A percentile compares a stretch with the other conserved stretches of the same genome.
Conservation (phyloP, 177 flowering plant genomes). For the Vitis hybrid region DNA sequence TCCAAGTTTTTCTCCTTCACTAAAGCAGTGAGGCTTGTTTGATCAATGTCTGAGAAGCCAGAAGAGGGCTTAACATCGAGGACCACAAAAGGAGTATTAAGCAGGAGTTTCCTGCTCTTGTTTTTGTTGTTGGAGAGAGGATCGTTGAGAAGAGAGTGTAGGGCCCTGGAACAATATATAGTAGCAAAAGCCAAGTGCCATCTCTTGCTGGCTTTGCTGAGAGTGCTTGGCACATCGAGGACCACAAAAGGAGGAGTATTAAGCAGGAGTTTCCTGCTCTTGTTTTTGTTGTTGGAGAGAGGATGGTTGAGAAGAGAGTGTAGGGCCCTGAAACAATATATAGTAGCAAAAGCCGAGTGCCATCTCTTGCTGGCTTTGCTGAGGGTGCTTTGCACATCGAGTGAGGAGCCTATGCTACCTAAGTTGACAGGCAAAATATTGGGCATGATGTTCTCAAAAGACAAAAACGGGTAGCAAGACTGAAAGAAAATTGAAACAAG, state of each 20-base stretch:
- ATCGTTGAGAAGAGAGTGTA: background rate
- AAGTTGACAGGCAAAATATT: background rate
- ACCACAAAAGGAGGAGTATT: slow-evolving; percentile 13
- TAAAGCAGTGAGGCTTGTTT: too few relatives aligned
- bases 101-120: background rate
- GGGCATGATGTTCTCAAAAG: background rate
- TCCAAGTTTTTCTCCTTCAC: too few relatives aligned
- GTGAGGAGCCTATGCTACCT: background rate
- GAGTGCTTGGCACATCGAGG: background rate
- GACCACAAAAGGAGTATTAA: background rate
- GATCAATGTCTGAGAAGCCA: too few relatives aligned
- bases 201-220: background rate
- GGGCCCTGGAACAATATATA: too few relatives aligned
- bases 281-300: background rate
- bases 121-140: background rate
- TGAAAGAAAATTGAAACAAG: too few relatives aligned
- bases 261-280: background rate
- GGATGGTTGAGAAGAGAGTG: slow-evolving; percentile 1
- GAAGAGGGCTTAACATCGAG: too few relatives aligned
- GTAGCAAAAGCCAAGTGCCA: background rate
- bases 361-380: slow-evolving; percentile 25
- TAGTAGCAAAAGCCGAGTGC: slow-evolving; percentile 24
- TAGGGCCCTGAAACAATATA: slow-evolving; percentile 27
- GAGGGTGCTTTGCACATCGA: background rate
- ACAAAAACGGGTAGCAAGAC: too few relatives aligned